Evolutionary conservation across 768 basidiomycete species (phyloP), one percentile per base, ranked within the genome.

Genomic region (Aureoboletus auriporus): DNA sequence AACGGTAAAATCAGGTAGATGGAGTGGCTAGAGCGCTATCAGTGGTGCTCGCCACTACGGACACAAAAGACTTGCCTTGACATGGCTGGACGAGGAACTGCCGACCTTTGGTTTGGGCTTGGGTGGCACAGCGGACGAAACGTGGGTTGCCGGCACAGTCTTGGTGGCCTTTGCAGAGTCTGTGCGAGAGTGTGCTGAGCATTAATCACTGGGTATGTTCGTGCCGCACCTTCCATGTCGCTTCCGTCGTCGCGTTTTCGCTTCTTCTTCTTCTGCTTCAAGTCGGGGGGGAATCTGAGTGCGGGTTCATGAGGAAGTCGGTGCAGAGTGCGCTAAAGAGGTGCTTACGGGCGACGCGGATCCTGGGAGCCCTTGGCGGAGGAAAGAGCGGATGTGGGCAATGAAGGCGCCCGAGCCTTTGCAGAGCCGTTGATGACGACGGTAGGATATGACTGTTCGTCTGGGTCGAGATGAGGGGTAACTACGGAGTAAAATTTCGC

Each of bases 181-280:
- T 84, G 56, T 27, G 36, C 38, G 16, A 41, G 36, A 16, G 39
- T 57, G 53, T 28, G 13, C 31, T 20, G 17, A 14, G 33, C 17
- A 17, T 9, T 8, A 39, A 50, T 47, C 9, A 46, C 6, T 35
- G 41, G 29, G 33, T 30, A 46, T 49, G 40, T 34, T 39, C 50
- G 54, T 64, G 44, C 66, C 80, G 81, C 79, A 62, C 72, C 73
- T 59, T 89, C 87, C 29, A 71, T 65, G 54, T 89, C 88, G 55
- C 84, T 86, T n/a, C 82, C 82, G 34, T 78, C 81, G 8, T 88
- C 87, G 47, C 85, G 78, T 75, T 86, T 89, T 67, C 89, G 86
- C 62, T 90, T 91, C 71, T 89, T 89, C 71, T 87, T 89, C 73
- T 86, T 88, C 69, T 80, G 86, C 72, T 84, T 86, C 27, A 72